A percentile compares a stretch with the other conserved stretches of the same genome.
phyloP scores from a whole-genome alignment of 2,329 filamentous ascomycete genomes.

The Xylariaceae sp. region DNA sequence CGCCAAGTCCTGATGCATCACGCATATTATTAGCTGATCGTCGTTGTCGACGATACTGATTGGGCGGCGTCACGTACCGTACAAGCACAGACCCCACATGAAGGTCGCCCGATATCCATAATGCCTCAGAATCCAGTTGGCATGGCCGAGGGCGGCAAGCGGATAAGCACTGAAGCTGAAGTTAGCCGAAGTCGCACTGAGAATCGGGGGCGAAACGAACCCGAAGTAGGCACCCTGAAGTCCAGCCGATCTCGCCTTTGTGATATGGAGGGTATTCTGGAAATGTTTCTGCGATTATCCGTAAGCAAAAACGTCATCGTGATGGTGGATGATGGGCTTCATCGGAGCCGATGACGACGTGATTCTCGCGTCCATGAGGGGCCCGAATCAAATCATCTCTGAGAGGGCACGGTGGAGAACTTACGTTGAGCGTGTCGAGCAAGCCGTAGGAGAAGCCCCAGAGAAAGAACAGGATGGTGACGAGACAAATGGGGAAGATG shows the following conservation, averaged over 20 bases:
- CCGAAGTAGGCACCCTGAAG: conserved; percentile 63
- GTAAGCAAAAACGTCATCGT: conserved; percentile 1
- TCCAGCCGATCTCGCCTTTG: conserved; percentile 54
- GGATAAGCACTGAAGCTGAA: conserved; percentile 53
- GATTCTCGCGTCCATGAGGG: not conserved
- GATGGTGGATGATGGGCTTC: not conserved
- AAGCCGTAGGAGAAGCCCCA: conserved; percentile 57
- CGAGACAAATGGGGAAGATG: conserved; percentile 61
- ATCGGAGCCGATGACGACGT: not conserved
- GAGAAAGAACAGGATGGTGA: conserved; percentile 62
- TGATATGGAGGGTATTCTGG: conserved; percentile 52
- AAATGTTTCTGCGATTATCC: conserved; percentile 42
- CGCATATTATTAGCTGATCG: conserved; percentile 9
- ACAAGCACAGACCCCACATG: conserved; percentile 63
- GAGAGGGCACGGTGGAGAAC: not conserved
- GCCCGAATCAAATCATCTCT: not conserved
- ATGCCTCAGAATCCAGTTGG: conserved; percentile 62
- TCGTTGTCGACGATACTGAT: not conserved
- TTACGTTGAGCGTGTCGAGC: conserved; percentile 45
- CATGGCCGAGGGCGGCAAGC: conserved; percentile 58
- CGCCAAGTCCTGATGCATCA: conserved; percentile 45
- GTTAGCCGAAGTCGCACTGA: conserved; percentile 9
- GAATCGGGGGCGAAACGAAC: conserved; percentile 33
- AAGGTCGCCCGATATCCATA: conserved; percentile 64
- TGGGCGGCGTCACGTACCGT: conserved; percentile 39